Conservation (phyloP, 1,284 basidiomycete genomes). For the Ceratorhiza oryzae-sativae region DNA sequence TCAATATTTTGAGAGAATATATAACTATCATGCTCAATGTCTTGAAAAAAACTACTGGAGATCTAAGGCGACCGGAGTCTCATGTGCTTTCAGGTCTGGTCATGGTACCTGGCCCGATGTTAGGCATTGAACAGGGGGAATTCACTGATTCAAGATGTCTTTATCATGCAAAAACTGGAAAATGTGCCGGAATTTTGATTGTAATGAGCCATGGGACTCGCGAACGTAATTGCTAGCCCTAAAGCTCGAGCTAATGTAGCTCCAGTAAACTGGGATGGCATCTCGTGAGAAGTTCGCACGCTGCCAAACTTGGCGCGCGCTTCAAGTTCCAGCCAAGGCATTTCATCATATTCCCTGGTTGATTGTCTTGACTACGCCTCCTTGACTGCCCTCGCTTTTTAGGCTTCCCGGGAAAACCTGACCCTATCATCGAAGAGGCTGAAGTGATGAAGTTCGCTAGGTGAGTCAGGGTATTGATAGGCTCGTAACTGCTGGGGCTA, state of each 20-base stretch:
- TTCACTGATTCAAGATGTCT: no score
- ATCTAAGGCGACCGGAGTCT: no score
- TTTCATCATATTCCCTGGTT: slow-evolving; percentile 16
- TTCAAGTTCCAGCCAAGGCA: neutral
- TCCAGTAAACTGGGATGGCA: neutral
- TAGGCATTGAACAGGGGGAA: no score
- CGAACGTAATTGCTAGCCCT: neutral
- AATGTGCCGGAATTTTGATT: no score
- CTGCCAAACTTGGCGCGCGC: neutral
- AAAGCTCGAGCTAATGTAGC: neutral
- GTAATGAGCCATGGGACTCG: neutral
- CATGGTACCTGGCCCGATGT: no score
- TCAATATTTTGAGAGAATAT: no score
- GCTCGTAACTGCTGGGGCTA: neutral
- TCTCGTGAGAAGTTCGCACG: neutral
- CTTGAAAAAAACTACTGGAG: no score
- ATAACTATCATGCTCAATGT: no score
- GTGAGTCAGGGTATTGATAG: slow-evolving; percentile 49
- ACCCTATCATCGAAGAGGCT: neutral
- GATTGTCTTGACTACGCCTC: slow-evolving; percentile 19
- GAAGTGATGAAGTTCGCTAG: slow-evolving; percentile 62
- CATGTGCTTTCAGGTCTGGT: no score
- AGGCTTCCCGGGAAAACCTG: neutral
- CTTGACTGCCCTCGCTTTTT: neutral
- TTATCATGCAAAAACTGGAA: no score